A percentile compares a stretch with the other conserved stretches of the same genome.
These are phyloP conservation scores for Phytophthora quininea DNA, from an alignment of 352 stramenopile genomes.

Conservation along the genomic window DNA sequence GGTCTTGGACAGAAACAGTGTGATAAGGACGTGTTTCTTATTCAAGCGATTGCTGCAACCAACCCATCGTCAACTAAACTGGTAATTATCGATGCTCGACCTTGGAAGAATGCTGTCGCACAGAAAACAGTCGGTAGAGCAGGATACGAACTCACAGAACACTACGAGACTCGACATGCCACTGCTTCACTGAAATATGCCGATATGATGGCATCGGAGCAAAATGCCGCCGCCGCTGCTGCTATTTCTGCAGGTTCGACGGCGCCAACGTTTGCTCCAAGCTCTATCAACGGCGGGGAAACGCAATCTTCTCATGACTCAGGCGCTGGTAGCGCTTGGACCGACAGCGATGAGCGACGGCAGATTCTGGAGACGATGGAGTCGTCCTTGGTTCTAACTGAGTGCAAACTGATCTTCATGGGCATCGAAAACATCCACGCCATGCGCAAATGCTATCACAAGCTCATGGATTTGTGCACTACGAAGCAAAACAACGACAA, in stretches of 20 bases:
- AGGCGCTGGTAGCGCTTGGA: constrained; percentile 11
- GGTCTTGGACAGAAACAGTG: constrained; percentile 83
- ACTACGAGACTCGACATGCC: constrained; percentile 76
- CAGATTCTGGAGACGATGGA: constrained; percentile 51
- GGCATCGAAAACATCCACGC: constrained; percentile 94
- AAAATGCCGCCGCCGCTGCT: constrained; percentile 28
- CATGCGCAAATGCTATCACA: constrained; percentile 88
- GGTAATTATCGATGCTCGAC: constrained; percentile 90
- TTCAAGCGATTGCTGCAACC: constrained; percentile 76
- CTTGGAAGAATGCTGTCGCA: constrained; percentile 90
- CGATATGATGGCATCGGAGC: constrained; percentile 60
- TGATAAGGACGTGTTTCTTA: constrained; percentile 84
- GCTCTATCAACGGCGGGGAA: constrained; percentile 27
- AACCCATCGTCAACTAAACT: constrained; percentile 83
- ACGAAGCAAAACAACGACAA: constrained; percentile 73
- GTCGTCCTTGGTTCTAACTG: constrained; percentile 68
- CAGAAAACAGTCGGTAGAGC: constrained; percentile 91
- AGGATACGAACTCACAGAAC: constrained; percentile 88
- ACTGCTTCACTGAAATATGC: constrained; percentile 67
- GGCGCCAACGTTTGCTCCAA: constrained; percentile 5
- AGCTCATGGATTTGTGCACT: constrained; percentile 75
- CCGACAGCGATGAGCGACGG: constrained; percentile 16
- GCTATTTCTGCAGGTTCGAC: constrained; percentile 14
- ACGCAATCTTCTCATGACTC: constrained; percentile 11
- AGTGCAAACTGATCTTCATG: constrained; percentile 90